Evolutionary conservation across 331 rosid species (phyloP).

Genomic region (Quercus lobata): DNA sequence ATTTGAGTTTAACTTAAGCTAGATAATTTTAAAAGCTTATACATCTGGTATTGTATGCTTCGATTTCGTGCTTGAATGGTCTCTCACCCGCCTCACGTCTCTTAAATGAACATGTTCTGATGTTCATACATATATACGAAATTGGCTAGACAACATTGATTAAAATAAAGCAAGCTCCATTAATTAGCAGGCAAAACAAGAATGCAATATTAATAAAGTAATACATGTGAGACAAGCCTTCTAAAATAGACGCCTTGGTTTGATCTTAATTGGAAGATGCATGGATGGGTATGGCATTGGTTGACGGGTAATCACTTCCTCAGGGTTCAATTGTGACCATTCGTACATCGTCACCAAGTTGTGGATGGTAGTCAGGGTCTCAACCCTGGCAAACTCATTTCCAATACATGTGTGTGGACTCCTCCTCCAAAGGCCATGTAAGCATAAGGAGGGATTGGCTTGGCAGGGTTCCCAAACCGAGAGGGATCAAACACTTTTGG

Average conservation of each 20-base stretch:
- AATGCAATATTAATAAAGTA: background rate
- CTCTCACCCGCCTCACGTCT: too few species aligned
- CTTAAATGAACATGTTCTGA: too few species aligned
- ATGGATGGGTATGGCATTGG: conserved; percentile 47
- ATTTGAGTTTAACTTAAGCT: too few species aligned
- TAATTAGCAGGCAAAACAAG: background rate
- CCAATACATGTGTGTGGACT: conserved; percentile 37
- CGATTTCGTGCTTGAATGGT: too few species aligned
- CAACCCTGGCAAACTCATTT: conserved; percentile 47
- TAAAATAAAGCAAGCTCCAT: too few species aligned
- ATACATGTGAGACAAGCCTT: background rate
- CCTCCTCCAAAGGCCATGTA: conserved; percentile 53
- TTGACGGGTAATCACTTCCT: conserved; percentile 43
- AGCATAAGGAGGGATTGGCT: conserved; percentile 44
- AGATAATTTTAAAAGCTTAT: too few species aligned
- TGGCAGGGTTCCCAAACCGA: conserved; percentile 39
- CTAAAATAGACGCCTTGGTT: background rate
- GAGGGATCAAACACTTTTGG: conserved; percentile 41
- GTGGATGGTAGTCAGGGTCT: conserved; percentile 39
- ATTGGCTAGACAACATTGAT: too few species aligned
- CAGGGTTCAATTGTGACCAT: conserved; percentile 35
- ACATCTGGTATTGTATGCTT: too few species aligned
- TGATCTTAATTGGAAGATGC: conserved; percentile 26
- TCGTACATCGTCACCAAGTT: conserved; percentile 39
- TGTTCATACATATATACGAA: too few species aligned